Percentiles rank a stretch among this genome's conserved stretches.
Conservation (phyloP, 352 stramenopile genomes). For the Phytophthora hibernalis region DNA sequence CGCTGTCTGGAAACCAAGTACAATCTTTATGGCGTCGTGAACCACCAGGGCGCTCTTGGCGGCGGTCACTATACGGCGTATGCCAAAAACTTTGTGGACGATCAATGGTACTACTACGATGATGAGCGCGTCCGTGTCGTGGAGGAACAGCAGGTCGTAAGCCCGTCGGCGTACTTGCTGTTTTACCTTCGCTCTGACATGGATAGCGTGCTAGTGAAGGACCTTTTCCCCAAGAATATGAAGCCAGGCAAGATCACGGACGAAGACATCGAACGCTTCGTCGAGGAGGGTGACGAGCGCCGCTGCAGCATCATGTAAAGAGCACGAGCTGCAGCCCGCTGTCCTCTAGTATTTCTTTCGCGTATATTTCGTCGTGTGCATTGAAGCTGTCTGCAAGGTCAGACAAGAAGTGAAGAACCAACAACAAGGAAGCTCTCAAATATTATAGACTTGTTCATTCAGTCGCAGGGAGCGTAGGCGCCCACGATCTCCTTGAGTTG, state of each 20-base stretch:
- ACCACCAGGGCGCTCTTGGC: slow-evolving; percentile 88
- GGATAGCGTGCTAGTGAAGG: slow-evolving; percentile 79
- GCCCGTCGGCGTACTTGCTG: slow-evolving; percentile 89
- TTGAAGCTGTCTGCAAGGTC: slow-evolving; percentile 22
- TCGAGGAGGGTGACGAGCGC: slow-evolving; percentile 83
- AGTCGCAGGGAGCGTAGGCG: slow-evolving; percentile 67
- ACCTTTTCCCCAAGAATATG: slow-evolving; percentile 88
- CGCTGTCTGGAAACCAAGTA: slow-evolving; percentile 89
- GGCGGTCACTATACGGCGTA: slow-evolving; percentile 91
- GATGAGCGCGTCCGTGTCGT: slow-evolving; percentile 89
- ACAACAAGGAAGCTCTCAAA: slow-evolving; percentile 39
- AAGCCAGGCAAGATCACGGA: slow-evolving; percentile 88
- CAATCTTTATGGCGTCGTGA: slow-evolving; percentile 89
- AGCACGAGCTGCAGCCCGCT: background rate
- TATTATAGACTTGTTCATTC: slow-evolving; percentile 41
- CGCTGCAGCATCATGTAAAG: slow-evolving; percentile 87
- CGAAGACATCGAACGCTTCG: slow-evolving; percentile 90
- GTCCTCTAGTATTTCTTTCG: slow-evolving; percentile 18
- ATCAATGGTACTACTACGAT: slow-evolving; percentile 93
- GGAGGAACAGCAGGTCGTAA: slow-evolving; percentile 88
- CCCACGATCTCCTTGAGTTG: slow-evolving; percentile 83
- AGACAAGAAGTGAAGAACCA: slow-evolving; percentile 28
- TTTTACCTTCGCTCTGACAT: slow-evolving; percentile 94
- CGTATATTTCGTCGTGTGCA: slow-evolving; percentile 14
- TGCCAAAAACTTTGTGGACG: slow-evolving; percentile 89